These are phyloP conservation scores for Ascochyta pisi DNA, from an alignment of 2,329 filamentous ascomycete genomes.

Conservation along the genomic window DNA sequence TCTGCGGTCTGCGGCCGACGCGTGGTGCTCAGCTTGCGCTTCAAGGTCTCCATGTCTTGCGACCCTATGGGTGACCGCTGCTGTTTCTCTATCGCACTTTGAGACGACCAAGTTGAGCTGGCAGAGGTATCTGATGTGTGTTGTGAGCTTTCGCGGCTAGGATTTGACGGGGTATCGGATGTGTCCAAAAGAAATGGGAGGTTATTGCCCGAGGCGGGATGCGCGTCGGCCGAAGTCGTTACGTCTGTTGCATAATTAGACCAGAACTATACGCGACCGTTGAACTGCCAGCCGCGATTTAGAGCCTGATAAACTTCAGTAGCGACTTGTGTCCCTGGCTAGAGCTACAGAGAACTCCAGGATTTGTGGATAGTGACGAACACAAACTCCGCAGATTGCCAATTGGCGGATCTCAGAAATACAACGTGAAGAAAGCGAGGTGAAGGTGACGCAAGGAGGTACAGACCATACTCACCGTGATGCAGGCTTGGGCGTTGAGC, in stretches of 20 bases:
- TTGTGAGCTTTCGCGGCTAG: slow-evolving; percentile 27
- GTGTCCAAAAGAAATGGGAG: slow-evolving; percentile 36
- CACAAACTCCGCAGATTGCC: slow-evolving; percentile 8
- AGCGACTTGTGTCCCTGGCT: slow-evolving; percentile 11
- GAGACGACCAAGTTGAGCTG: slow-evolving; percentile 29
- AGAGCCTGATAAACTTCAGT: slow-evolving; percentile 13
- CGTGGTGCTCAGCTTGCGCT: slow-evolving; percentile 47
- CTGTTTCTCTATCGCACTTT: slow-evolving; percentile 35
- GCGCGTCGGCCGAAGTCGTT: slow-evolving; percentile 22
- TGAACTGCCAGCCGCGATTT: slow-evolving; percentile 13
- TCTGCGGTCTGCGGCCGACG: slow-evolving; percentile 43
- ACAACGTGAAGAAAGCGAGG: neutral
- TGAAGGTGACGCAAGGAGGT: slow-evolving; percentile 9
- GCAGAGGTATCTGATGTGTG: slow-evolving; percentile 29
- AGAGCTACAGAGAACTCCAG: slow-evolving; percentile 7
- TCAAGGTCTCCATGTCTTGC: slow-evolving; percentile 45
- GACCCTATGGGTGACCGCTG: slow-evolving; percentile 28
- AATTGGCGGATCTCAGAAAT: slow-evolving; percentile 1
- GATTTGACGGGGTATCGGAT: slow-evolving; percentile 29
- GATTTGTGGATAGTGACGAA: slow-evolving; percentile 7
- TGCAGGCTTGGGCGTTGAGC: slow-evolving; percentile 35
- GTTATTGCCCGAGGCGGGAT: slow-evolving; percentile 39
- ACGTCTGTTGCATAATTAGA: slow-evolving; percentile 19
- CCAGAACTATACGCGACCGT: slow-evolving; percentile 10
- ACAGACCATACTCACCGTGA: slow-evolving; percentile 34